phyloP scores from a whole-genome alignment of 75 land plant species.

The Picea sitchensis region DNA sequence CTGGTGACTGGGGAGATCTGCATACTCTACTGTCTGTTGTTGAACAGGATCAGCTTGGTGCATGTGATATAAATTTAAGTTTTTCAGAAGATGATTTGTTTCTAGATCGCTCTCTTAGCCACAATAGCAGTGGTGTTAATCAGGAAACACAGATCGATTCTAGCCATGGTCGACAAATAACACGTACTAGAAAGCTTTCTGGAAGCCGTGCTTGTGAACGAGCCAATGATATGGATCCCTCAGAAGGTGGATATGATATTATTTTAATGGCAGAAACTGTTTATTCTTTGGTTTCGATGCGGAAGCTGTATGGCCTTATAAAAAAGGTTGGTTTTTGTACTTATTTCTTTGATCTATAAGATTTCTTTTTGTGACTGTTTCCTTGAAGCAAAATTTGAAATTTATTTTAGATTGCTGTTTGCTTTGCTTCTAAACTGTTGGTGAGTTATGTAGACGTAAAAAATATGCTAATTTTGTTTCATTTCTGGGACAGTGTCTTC shows the following conservation, averaged over 20 bases:
- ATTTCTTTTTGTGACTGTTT: background rate
- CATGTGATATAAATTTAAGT: conserved; percentile 28
- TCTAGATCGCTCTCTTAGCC: conserved; percentile 53
- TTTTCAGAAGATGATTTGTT: conserved; percentile 60
- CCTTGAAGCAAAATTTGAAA: background rate
- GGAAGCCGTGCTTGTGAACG: conserved; percentile 84
- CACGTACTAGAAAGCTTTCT: conserved; percentile 66
- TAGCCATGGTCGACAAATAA: background rate
- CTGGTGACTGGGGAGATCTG: conserved; percentile 80
- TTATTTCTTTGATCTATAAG: background rate
- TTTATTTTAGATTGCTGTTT: background rate
- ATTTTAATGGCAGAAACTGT: conserved; percentile 75
- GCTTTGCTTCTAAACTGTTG: background rate
- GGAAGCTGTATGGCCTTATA: conserved; percentile 59
- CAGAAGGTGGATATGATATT: conserved; percentile 78
- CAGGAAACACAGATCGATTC: conserved; percentile 32
- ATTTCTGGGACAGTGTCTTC: conserved; percentile 46
- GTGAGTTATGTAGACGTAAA: background rate
- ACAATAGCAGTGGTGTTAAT: conserved; percentile 42
- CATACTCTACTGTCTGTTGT: conserved; percentile 61
- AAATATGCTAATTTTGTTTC: background rate
- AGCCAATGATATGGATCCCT: conserved; percentile 39
- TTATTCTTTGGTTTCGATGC: conserved; percentile 45
- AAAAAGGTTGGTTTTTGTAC: conserved; percentile 57
- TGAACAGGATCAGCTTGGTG: conserved; percentile 22